phyloP scores from a whole-genome alignment of 805 yeast genomes.

The Ogataea parapolymorpha region DNA sequence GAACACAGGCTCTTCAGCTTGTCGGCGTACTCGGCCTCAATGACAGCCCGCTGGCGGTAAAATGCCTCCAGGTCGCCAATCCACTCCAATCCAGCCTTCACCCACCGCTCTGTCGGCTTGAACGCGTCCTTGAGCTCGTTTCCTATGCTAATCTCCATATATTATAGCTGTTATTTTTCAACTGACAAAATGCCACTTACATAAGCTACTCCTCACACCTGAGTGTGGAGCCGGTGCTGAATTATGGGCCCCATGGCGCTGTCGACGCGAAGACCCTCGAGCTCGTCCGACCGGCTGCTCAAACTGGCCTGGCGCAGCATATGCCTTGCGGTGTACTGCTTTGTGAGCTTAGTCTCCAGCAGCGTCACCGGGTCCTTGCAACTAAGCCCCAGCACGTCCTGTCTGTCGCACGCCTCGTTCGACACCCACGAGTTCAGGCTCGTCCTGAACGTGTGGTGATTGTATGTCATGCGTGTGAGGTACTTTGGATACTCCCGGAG shows the following conservation, averaged over 20 bases:
- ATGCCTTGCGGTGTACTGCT: slow-evolving; percentile 28
- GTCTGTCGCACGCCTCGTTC: slow-evolving; percentile 17
- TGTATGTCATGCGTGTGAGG: slow-evolving; percentile 18
- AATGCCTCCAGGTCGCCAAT: slow-evolving; percentile 75
- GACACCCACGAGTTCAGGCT: slow-evolving; percentile 26
- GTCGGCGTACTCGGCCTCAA: slow-evolving; percentile 80
- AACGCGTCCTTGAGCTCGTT: slow-evolving; percentile 78
- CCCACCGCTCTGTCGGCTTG: slow-evolving; percentile 78
- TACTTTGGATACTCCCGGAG: slow-evolving; percentile 35
- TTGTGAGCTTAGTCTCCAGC: slow-evolving; percentile 28
- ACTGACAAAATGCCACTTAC: background rate
- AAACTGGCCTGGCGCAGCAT: slow-evolving; percentile 24
- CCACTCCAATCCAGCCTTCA: slow-evolving; percentile 68
- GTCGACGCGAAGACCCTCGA: slow-evolving; percentile 6
- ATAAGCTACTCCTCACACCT: slow-evolving; percentile 6
- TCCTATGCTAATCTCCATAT: slow-evolving; percentile 46
- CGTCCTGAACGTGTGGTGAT: slow-evolving; percentile 25
- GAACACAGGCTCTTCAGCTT: slow-evolving; percentile 61
- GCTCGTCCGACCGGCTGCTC: slow-evolving; percentile 14
- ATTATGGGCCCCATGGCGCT: slow-evolving; percentile 3
- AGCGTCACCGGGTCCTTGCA: slow-evolving; percentile 30
- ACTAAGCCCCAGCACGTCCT: slow-evolving; percentile 24
- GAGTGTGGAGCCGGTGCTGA: slow-evolving; percentile 1
- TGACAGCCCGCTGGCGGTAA: slow-evolving; percentile 74
- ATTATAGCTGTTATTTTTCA: slow-evolving; percentile 4